These are phyloP conservation scores for Xylaria cubensis DNA, from an alignment of 495 filamentous ascomycete genomes.

Conservation along the genomic window DNA sequence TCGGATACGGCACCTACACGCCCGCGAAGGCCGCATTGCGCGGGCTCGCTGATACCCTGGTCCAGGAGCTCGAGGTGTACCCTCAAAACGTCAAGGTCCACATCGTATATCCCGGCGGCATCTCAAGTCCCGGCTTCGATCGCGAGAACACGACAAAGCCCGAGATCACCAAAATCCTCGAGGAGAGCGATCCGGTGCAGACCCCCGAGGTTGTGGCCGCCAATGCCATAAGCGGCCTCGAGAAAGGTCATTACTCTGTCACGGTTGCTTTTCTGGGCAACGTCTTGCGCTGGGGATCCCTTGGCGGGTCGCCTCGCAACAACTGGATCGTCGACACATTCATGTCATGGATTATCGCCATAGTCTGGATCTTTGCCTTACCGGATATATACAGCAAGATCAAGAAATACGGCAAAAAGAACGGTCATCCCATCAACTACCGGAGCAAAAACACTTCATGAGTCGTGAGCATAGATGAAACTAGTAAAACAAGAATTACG, in stretches of 20 bases:
- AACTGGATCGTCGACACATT: conserved; percentile 68
- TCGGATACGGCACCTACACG: conserved; percentile 86
- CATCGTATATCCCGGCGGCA: conserved; percentile 84
- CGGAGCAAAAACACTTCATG: conserved; percentile 33
- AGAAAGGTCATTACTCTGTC: conserved; percentile 80
- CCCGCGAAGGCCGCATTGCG: conserved; percentile 88
- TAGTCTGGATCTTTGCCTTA: conserved; percentile 68
- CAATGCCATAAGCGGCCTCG: conserved; percentile 72
- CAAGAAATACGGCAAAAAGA: conserved; percentile 60
- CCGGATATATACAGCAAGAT: conserved; percentile 66
- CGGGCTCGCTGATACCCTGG: conserved; percentile 79
- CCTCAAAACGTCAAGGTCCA: conserved; percentile 76
- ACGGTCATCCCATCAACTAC: conserved; percentile 59
- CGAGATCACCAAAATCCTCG: conserved; percentile 77
- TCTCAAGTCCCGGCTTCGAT: conserved; percentile 75
- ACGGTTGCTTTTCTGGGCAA: conserved; percentile 72
- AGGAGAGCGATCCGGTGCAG: conserved; percentile 81
- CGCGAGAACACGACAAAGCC: conserved; percentile 84
- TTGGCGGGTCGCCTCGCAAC: conserved; percentile 65
- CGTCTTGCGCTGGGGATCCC: conserved; percentile 66
- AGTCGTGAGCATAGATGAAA: not conserved
- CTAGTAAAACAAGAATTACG: not conserved
- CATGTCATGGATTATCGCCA: conserved; percentile 58
- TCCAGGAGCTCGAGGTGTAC: conserved; percentile 86
- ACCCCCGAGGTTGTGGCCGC: conserved; percentile 77